Base-by-base conservation (phyloP, 73 alveolate genomes). In the Paraurostyla sp. region DNA sequence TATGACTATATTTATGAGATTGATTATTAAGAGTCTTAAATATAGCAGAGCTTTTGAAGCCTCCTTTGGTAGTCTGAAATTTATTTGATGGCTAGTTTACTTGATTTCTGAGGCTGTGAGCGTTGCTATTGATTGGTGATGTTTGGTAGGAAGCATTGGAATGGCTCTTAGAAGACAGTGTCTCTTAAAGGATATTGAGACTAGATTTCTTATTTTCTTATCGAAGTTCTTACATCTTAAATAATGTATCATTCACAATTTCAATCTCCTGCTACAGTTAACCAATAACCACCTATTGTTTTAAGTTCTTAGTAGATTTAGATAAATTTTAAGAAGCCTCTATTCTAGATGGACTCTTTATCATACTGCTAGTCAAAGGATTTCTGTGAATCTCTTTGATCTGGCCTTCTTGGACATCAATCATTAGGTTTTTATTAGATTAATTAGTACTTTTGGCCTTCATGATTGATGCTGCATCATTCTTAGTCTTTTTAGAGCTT, bases 91-190 rank as follows among this genome's bases (percentile, higher is more conserved):
- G n/a, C n/a, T n/a, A n/a, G n/a, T n/a, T n/a, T n/a, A n/a, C n/a
- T n/a, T n/a, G n/a, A n/a, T n/a, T n/a, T n/a, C n/a, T n/a, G n/a
- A n/a, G n/a, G n/a, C n/a, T n/a, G n/a, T n/a, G n/a, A n/a, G n/a
- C n/a, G n/a, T n/a, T n/a, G n/a, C n/a, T n/a, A n/a, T n/a, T n/a
- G n/a, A n/a, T 65, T 15, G 82, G 82, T 6, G 82, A 38, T 20
- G 82, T 65, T 30, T 65, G 42, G 25, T 65, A 65, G 2, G 82
- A 65, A 6, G 82, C 58, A 65, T 65, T 65, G 7, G 82, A 65
- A 22, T 65, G 35, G 58, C 60, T 65, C 38, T 65, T 38, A 6
- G 82, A 38, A 0, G 40, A 2, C 1, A 38, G 38, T 0, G 56
- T 40, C 36, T 65, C 82, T 40, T 65, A 56, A 13, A 65, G 16